Evolutionary conservation across 2,329 filamentous ascomycete genomes (phyloP), one percentile per base, ranked within the genome.

Genomic region (Colletotrichum destructivum): DNA sequence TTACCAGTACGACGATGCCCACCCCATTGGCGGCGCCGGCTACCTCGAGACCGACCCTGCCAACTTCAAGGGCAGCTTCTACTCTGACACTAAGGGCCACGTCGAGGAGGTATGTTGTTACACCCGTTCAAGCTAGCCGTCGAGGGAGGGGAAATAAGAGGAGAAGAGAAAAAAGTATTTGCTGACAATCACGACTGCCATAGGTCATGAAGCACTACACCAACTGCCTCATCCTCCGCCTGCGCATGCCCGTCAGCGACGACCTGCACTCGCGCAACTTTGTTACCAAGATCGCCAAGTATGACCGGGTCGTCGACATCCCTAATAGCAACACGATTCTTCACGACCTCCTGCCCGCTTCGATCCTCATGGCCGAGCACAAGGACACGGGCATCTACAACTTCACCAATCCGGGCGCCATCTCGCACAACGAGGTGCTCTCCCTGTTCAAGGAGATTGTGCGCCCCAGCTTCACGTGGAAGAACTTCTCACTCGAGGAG

Each of bases 351-450:
- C 84, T 93, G 23, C 91, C 91, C 13, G 86, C 87, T 15, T 87
- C 89, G 2, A 84, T 92, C 72, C 78, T 90, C 56, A 81, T 92
- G 74, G 88, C 90, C 38, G 88, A 91, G 79, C 85, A 91, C 80
- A 82, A 83, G 51, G 90, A 92, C 52, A 88, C 86, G 1, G 91
- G 91, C 21, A 83, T 93, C 75, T 92, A 90, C 81, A 93, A 93
- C 82, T 92, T 92, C 79, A 92, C 90, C 72, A 93, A 92, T 81
- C 91, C 91, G 0, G 91, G 90, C 15, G 88, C 89, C 74, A 92
- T 93, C 78, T 91, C 89, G n/a, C 90, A 92, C 81, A 92, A 92
- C 79, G 90, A 92, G 81, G 90, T 93, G 8, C 83, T 93, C 49
- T 75, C 82, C 2, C 82, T 93, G 52, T 92, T 92, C 82, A 88